A percentile compares a stretch with the other conserved stretches of the same genome.
These are phyloP conservation scores for Lentinula lateritia DNA, from an alignment of 768 basidiomycete genomes.

Conservation along the genomic window DNA sequence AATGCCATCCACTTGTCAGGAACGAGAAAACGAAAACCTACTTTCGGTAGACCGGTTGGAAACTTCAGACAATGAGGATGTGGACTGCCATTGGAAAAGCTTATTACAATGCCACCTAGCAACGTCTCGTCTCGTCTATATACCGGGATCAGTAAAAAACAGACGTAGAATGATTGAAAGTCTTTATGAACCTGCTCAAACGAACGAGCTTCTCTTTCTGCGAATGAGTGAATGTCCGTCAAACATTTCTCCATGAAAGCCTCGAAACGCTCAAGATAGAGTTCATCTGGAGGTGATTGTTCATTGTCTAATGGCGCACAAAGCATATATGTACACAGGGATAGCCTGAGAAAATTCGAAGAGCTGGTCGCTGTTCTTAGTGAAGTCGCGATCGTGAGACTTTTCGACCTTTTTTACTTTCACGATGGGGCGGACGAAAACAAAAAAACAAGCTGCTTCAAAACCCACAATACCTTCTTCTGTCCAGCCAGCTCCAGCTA, in stretches of 20 bases:
- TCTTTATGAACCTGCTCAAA: conserved; percentile 48
- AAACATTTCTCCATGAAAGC: conserved; percentile 56
- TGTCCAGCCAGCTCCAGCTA: conserved; percentile 15
- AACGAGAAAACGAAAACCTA: conserved; percentile 8
- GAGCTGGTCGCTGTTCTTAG: background rate
- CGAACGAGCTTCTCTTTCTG: conserved; percentile 50
- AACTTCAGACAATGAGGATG: background rate
- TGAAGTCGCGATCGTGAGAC: conserved; percentile 1
- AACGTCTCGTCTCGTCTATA: conserved; percentile 43
- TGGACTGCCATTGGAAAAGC: conserved; percentile 34
- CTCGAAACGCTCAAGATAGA: conserved; percentile 63
- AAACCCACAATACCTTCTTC: conserved; percentile 23
- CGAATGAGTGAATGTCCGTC: conserved; percentile 53
- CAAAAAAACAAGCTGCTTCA: conserved; percentile 38
- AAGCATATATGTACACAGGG: conserved; percentile 19
- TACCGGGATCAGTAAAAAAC: conserved; percentile 16
- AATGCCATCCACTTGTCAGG: background rate
- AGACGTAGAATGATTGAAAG: background rate
- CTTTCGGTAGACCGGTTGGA: background rate
- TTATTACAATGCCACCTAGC: conserved; percentile 62
- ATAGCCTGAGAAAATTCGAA: too few species aligned
- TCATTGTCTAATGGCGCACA: conserved; percentile 25
- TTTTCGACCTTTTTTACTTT: background rate
- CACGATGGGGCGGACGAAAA: conserved; percentile 52
- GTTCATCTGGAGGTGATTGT: conserved; percentile 32